These are phyloP conservation scores for Peronospora belbahrii DNA, from an alignment of 352 stramenopile species.

Conservation along the genomic window DNA sequence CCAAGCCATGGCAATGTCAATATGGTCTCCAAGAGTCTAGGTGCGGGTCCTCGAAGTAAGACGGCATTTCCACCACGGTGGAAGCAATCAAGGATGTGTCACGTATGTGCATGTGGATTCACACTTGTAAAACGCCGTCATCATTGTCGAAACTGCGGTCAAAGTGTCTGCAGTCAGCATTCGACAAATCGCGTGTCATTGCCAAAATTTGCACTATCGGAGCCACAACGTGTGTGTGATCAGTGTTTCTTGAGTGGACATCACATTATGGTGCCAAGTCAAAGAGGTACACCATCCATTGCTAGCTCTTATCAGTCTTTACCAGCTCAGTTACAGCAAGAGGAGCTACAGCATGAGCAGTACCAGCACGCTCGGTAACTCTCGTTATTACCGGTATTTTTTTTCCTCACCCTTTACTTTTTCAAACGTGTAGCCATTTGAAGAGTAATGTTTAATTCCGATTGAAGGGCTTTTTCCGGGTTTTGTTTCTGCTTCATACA, in stretches of 20 bases:
- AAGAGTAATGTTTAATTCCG: conserved; percentile 16
- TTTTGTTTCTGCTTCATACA: too few species aligned
- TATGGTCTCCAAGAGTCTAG: conserved; percentile 17
- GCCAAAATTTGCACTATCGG: conserved; percentile 59
- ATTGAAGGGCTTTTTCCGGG: conserved; percentile 28
- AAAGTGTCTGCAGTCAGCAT: conserved; percentile 65
- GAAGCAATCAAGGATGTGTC: conserved; percentile 65
- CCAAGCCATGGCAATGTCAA: conserved; percentile 10
- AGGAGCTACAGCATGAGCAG: conserved; percentile 26
- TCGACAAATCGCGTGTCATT: conserved; percentile 74
- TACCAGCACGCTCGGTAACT: conserved; percentile 22
- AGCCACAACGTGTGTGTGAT: conserved; percentile 73
- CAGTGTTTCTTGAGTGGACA: conserved; percentile 69
- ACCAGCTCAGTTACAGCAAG: conserved; percentile 28
- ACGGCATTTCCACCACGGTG: conserved; percentile 61
- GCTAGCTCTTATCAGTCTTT: conserved; percentile 37
- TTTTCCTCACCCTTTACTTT: too few species aligned
- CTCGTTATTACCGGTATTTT: neutral
- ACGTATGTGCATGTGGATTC: conserved; percentile 58
- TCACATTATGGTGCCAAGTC: conserved; percentile 36
- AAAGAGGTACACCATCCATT: conserved; percentile 25
- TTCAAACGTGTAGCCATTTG: conserved; percentile 22
- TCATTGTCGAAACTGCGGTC: conserved; percentile 75
- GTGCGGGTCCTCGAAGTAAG: conserved; percentile 28
- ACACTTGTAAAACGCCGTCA: conserved; percentile 68